Conservation (phyloP, 306 rosid genomes). For the Morella rubra region DNA sequence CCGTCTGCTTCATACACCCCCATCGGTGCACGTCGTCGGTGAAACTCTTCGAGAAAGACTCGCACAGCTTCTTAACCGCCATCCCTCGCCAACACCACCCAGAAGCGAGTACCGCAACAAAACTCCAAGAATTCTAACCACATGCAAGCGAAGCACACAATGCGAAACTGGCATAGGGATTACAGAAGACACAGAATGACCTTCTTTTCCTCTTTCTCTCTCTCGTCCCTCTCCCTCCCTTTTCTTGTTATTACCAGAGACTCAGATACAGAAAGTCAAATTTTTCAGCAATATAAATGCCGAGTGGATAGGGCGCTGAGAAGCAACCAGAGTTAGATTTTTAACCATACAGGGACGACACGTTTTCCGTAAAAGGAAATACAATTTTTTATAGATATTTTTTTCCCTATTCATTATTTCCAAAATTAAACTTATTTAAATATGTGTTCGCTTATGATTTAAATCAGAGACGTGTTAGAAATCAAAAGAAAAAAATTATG, state of each 20-base stretch:
- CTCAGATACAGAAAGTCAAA: too few relatives aligned
- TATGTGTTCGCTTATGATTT: too few relatives aligned
- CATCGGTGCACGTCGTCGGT: conserved; percentile 72
- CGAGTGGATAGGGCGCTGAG: background rate
- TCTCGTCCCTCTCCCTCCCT: background rate
- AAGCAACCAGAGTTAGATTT: background rate
- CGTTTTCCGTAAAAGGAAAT: background rate
- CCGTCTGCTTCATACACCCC: conserved; percentile 81
- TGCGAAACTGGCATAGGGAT: conserved; percentile 31
- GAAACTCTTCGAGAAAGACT: conserved; percentile 61
- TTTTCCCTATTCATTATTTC: too few relatives aligned
- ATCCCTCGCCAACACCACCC: conserved; percentile 30
- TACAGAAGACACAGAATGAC: background rate
- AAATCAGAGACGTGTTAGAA: too few relatives aligned
- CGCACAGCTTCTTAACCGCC: conserved; percentile 68
- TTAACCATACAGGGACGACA: background rate
- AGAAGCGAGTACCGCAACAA: background rate
- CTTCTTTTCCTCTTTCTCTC: background rate
- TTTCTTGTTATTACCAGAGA: too few relatives aligned
- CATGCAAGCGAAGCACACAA: conserved; percentile 36
- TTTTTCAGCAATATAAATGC: too few relatives aligned
- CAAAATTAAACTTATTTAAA: too few relatives aligned
- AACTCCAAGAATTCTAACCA: conserved; percentile 10
- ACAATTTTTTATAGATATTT: too few relatives aligned
- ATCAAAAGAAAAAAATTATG: too few relatives aligned